Evolutionary conservation across 495 filamentous ascomycete species (phyloP).

Genomic region (Talaromyces adpressus): DNA sequence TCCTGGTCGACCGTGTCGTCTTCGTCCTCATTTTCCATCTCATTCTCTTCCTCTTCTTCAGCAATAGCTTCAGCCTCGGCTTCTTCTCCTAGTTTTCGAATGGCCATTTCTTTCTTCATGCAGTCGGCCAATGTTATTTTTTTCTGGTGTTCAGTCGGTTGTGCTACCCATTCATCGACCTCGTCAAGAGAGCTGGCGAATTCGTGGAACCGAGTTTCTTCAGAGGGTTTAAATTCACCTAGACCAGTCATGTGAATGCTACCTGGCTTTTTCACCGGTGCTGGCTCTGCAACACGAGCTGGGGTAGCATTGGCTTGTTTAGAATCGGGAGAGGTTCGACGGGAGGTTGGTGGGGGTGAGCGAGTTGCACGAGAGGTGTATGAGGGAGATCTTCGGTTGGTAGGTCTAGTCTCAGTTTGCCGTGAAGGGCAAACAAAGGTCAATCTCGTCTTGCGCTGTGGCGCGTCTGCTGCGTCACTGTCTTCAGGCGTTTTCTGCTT

Average conservation of each 20-base stretch:
- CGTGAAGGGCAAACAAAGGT: constrained; percentile 56
- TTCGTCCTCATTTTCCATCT: constrained; percentile 49
- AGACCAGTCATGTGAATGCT: constrained; percentile 36
- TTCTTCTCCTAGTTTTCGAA: constrained; percentile 82
- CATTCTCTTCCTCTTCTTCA: constrained; percentile 59
- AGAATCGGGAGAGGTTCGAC: constrained; percentile 32
- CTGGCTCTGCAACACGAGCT: constrained; percentile 9
- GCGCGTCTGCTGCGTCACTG: constrained; percentile 19
- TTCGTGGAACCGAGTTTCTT: constrained; percentile 79
- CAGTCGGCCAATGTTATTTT: constrained; percentile 86
- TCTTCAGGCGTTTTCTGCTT: constrained; percentile 10
- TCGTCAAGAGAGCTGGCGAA: constrained; percentile 77
- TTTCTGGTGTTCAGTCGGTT: constrained; percentile 51
- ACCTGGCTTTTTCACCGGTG: constrained; percentile 13
- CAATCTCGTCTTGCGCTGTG: constrained; percentile 46
- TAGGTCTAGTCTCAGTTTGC: constrained; percentile 18
- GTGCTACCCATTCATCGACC: constrained; percentile 81
- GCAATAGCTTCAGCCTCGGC: constrained; percentile 79
- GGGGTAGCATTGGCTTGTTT: constrained; percentile 10
- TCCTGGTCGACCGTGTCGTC: constrained; percentile 35
- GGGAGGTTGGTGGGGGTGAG: constrained; percentile 44
- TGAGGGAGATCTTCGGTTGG: constrained; percentile 20
- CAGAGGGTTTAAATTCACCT: constrained; percentile 55
- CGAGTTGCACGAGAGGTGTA: constrained; percentile 31
- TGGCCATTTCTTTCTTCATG: constrained; percentile 80